These are phyloP conservation scores for Hirsutella rhossiliensis DNA, from an alignment of 2,329 filamentous ascomycete genomes.

Conservation along the genomic window DNA sequence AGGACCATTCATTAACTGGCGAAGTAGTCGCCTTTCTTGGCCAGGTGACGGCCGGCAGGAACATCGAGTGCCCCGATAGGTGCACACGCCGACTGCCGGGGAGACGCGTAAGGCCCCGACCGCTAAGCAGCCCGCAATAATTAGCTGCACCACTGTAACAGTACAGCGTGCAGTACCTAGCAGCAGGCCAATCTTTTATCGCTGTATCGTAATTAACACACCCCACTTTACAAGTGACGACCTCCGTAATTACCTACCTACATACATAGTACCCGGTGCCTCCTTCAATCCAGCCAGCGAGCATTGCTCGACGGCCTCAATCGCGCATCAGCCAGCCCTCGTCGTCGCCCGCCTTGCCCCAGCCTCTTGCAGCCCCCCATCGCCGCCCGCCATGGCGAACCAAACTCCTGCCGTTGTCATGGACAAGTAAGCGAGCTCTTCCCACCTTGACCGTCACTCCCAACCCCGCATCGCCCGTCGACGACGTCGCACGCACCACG, in stretches of 20 bases:
- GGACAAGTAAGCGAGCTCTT: conserved; percentile 87
- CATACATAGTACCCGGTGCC: background rate
- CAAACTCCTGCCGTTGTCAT: conserved; percentile 99
- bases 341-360: background rate
- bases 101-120: no score
- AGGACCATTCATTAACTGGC: no score
- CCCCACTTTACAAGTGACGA: background rate
- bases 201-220: background rate
- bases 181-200: background rate
- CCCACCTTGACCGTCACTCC: conserved; percentile 17
- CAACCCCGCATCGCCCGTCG: conserved; percentile 14
- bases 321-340: background rate
- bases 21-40: no score
- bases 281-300: background rate
- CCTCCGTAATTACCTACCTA: background rate
- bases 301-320: background rate
- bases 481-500: conserved; percentile 6
- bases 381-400: conserved; percentile 59
- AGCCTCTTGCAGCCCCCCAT: background rate
- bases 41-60: background rate
- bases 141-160: no score
- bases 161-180: background rate
- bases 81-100: background rate
- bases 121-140: no score
- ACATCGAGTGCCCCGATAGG: background rate